These are phyloP conservation scores for Sphagnurus paluster DNA, from an alignment of 1,284 basidiomycete species.

Conservation along the genomic window DNA sequence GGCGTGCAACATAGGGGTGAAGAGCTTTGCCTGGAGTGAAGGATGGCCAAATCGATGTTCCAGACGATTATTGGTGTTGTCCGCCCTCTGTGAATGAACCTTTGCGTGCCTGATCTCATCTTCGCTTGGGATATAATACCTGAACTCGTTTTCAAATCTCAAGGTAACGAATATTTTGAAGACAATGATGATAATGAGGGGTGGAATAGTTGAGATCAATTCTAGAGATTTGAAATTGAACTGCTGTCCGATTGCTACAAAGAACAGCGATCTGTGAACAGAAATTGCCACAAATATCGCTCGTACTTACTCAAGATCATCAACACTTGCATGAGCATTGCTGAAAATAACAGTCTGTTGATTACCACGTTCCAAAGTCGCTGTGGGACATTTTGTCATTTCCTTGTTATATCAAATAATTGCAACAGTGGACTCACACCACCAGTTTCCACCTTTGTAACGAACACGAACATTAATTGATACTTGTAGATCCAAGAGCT, in stretches of 20 bases:
- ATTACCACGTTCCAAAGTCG: conserved; percentile 91
- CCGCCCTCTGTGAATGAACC: conserved; percentile 69
- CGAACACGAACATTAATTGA: conserved; percentile 90
- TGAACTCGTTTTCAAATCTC: conserved; percentile 70
- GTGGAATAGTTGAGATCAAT: conserved; percentile 78
- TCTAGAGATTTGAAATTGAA: conserved; percentile 70
- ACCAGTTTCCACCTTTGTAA: conserved; percentile 87
- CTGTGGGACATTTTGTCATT: conserved; percentile 34
- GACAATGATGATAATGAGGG: conserved; percentile 68
- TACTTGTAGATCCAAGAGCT: conserved; percentile 86
- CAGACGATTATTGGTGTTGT: conserved; percentile 68
- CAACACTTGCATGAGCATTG: conserved; percentile 81
- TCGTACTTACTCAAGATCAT: conserved; percentile 83
- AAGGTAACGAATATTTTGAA: conserved; percentile 85
- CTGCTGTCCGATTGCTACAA: conserved; percentile 81
- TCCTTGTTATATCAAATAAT: conserved; percentile 1
- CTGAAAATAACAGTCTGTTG: conserved; percentile 78
- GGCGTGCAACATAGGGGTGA: conserved; percentile 87
- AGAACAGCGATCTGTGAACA: conserved; percentile 1
- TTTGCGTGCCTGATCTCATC: conserved; percentile 71
- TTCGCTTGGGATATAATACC: conserved; percentile 75
- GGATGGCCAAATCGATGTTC: conserved; percentile 88
- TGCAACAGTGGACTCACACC: conserved; percentile 65
- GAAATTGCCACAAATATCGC: neutral
- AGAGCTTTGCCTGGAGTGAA: conserved; percentile 74